Base-by-base conservation (phyloP, 1,139 yeast genomes). In the Suhomyces bokatorum region DNA sequence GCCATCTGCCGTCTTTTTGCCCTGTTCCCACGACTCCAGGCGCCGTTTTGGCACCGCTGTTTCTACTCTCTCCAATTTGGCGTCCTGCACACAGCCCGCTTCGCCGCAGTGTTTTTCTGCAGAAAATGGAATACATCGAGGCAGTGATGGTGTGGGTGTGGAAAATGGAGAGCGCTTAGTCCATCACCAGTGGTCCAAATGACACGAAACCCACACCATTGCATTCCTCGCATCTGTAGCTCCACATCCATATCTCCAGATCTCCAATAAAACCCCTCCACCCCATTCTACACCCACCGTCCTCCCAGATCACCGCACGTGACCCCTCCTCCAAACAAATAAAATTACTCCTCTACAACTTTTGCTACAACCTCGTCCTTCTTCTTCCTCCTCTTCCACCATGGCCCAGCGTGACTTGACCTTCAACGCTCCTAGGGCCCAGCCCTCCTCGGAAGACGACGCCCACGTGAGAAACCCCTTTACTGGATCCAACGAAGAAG, bases 401-500 rank as follows among this genome's bases (percentile, higher is more conserved):
- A 66, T 66, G 69, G 62, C 70, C 16, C 67, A 64, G 35, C 61
- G 74, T 54, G 70, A 69, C 55, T 59, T 69, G 47, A 69, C 74
- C 3, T 65, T 57, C 39, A 66, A 65, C 49, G 56, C 58, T 30
- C 67, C 67, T 11, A 53, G 47, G 27, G 58, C 53, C 24, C 58
- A 55, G 24, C 54, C 43, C 20, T 40, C 46, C 36, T 42, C 54
- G 36, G 52, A 40, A 40, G 40, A 43, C 28, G 41, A 40, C 15
- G 20, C 33, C 30, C 37, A 42, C 27, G 13, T 36, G 37, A 13
- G 40, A 17, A 50, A 48, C 33, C 58, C 57, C 32, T 49, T 46
- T 24, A 41, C 50, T 12, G 52, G 54, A 5, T 47, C 52, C n/a
- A 51, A 49, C 28, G 57, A 51, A 20, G 45, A 48, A 9, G 57